A percentile compares a stretch with the other conserved stretches of the same genome.
Conservation (phyloP, 495 filamentous ascomycete species). For the Tuber aestivum region DNA sequence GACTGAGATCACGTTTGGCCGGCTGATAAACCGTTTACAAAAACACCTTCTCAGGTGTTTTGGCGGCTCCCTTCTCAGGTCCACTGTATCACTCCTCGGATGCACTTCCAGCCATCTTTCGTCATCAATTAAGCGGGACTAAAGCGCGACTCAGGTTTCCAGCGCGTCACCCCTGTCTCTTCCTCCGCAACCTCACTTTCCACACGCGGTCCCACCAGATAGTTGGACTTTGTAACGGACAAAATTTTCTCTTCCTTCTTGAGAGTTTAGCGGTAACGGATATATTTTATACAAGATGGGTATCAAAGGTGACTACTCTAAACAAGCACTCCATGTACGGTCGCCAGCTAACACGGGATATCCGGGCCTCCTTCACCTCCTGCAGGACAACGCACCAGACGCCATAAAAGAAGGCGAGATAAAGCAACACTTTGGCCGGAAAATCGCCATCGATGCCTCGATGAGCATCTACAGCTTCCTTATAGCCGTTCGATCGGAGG, state of each 20-base stretch:
- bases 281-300: constrained; percentile 59
- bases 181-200: neutral
- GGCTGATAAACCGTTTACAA: neutral
- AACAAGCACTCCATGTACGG: neutral
- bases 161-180: neutral
- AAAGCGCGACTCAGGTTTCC: neutral
- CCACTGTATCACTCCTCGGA: neutral
- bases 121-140: neutral
- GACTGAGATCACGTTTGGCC: neutral
- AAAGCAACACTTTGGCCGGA: constrained; percentile 95
- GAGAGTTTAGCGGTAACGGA: neutral
- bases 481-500: constrained; percentile 91
- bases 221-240: neutral
- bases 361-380: constrained; percentile 70
- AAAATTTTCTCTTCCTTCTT: neutral
- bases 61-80: neutral
- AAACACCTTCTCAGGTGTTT: neutral
- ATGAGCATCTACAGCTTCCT: constrained; percentile 99
- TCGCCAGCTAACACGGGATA: constrained; percentile 20
- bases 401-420: constrained; percentile 95
- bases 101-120: neutral
- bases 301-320: constrained; percentile 62
- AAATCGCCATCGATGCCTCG: constrained; percentile 97
- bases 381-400: constrained; percentile 85
- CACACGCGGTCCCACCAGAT: neutral